Evolutionary conservation across 2,329 filamentous ascomycete species (phyloP), one percentile per base, ranked within the genome.

Genomic region (Colletotrichum caudatum): DNA sequence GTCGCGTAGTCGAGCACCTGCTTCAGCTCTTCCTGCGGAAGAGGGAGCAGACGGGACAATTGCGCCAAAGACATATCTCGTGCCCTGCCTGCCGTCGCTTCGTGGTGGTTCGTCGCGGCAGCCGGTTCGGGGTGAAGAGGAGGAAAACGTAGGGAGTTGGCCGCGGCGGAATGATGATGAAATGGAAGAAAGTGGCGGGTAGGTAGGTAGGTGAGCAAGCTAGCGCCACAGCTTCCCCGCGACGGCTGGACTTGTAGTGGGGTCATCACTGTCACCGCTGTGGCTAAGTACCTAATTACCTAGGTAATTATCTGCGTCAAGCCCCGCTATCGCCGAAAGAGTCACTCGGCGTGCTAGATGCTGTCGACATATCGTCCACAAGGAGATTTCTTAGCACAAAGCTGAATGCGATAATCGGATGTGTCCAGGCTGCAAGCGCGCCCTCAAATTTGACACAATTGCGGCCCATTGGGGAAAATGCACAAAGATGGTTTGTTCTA

Each of bases 1-100:
- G 89, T 85, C 2, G 93, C 91, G 80, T 98, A 98, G 59, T 93
- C 90, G 75, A 98, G 86, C 54, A 98, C 88, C 78, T 98, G 94
- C 78, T 91, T 89, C 41, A 98, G 85, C 51, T 95, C 94, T 16
- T 93, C 91, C 46, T 97, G 91, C 46, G 97, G 94, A 14, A 98
- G 86, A 9, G 94, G 94, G 1, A 99, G 87, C 20, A 99, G 87
- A 78, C 90, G 90, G 33, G 91, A 90, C 9, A 99, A 89, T 78
- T 94, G 93, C 60, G 92, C 79, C 56, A 85, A 78, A 26, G 88
- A 89, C 88, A 90, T 90, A 53, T 29, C 60, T 48, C 16, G 18
- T 33, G 18, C 9, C 59, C 4, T 18, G 16, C 59, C 4, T 18
- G 16, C 29, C 26, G 50, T 23, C 8, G 33, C 7, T 50, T 20